Percentiles rank a stretch among this genome's conserved stretches.
phyloP scores from a whole-genome alignment of 805 yeast genomes.

The Sugiyamaella americana region DNA sequence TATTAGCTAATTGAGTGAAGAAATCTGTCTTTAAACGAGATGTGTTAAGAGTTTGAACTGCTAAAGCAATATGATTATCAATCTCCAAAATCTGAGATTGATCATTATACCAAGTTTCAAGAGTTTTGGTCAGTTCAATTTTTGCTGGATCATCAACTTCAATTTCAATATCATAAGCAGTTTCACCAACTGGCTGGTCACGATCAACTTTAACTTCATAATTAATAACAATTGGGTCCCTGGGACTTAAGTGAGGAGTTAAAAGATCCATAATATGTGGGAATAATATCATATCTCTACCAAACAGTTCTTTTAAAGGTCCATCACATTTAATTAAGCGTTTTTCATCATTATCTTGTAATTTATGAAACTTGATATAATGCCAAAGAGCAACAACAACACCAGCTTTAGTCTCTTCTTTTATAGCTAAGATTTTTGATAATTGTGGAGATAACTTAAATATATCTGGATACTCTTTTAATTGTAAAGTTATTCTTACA shows the following conservation, averaged over 20 bases:
- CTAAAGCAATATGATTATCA: conserved; percentile 41
- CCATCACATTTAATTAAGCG: conserved; percentile 48
- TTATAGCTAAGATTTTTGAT: conserved; percentile 64
- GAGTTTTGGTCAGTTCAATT: conserved; percentile 32
- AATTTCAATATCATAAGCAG: conserved; percentile 69
- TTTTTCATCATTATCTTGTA: conserved; percentile 53
- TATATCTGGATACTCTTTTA: conserved; percentile 66
- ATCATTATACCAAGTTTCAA: conserved; percentile 36
- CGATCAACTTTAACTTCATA: conserved; percentile 72
- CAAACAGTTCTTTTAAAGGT: conserved; percentile 40
- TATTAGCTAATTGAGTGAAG: conserved; percentile 62
- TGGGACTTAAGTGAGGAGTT: conserved; percentile 62
- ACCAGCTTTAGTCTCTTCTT: conserved; percentile 81
- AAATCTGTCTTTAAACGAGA: conserved; percentile 67
- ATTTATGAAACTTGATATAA: conserved; percentile 59
- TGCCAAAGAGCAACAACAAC: conserved; percentile 76
- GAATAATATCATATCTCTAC: conserved; percentile 51
- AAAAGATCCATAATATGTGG: conserved; percentile 66
- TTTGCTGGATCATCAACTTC: conserved; percentile 38
- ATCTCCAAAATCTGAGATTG: conserved; percentile 39
- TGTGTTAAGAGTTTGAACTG: conserved; percentile 46
- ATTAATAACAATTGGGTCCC: conserved; percentile 71
- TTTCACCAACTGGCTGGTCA: conserved; percentile 70
- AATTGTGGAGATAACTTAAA: conserved; percentile 60
- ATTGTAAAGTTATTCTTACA: conserved; percentile 71